These are phyloP conservation scores for Ceratocystis smalleyi DNA, from an alignment of 2,329 filamentous ascomycete species.

Conservation along the genomic window DNA sequence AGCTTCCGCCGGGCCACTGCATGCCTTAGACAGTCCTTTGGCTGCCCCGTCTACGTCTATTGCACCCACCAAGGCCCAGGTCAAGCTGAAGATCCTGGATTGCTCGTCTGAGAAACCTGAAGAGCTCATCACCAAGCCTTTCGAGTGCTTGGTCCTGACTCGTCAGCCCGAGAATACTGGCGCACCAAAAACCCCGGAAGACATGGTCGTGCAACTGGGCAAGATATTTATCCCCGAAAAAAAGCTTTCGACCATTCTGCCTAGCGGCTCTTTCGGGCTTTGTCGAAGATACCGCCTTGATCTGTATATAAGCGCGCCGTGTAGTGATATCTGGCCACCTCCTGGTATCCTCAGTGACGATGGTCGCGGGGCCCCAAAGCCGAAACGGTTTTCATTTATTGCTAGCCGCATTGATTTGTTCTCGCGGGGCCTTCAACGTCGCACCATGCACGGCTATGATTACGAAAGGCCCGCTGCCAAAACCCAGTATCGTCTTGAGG, in stretches of 20 bases:
- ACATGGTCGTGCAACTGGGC: background rate
- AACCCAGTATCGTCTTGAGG: constrained; percentile 9
- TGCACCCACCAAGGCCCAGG: background rate
- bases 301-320: constrained; percentile 38
- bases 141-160: background rate
- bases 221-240: constrained; percentile 36
- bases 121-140: constrained; percentile 1
- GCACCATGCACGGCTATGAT: constrained; percentile 12
- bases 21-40: background rate
- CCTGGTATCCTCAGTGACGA: constrained; percentile 22
- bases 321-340: constrained; percentile 38
- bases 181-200: background rate
- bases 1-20: background rate
- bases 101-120: constrained; percentile 7
- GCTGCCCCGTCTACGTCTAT: background rate
- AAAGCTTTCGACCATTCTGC: constrained; percentile 35
- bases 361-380: background rate
- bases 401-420: constrained; percentile 15
- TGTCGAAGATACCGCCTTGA: constrained; percentile 35
- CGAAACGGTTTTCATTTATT: constrained; percentile 9
- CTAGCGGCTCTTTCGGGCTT: constrained; percentile 33
- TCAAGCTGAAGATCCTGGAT: constrained; percentile 1
- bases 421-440: background rate
- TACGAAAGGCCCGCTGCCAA: background rate
- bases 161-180: background rate